Base-by-base conservation (phyloP, 208 protist species). In the Crithidia fasciculata region DNA sequence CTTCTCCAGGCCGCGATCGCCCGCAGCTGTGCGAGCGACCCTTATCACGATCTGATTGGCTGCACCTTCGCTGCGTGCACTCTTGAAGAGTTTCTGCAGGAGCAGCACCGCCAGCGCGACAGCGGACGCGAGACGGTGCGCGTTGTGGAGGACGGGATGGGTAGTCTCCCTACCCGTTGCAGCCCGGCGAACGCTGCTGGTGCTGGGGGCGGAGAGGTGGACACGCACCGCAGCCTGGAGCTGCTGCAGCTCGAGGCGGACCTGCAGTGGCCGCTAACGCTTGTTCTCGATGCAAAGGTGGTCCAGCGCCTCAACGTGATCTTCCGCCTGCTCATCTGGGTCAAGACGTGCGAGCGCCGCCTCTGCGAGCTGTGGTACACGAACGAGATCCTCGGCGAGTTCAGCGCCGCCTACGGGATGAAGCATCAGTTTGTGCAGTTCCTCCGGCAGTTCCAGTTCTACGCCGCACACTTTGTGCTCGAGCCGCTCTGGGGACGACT, bases 361-460 rank as follows among this genome's bases (percentile, higher is more conserved):
- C 68, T 96, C 49, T 86, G 78, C 45, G 80, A 80, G 43, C 58
- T 90, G 58, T 95, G 88, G 88, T 72, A 74, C 44, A 74, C 57
- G 5, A 90, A 88, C 59, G 80, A 83, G 40, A 72, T 80, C 36
- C 72, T 88, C 45, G 74, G 79, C 41, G 73, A 72, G 56, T 86
- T 85, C 77, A 88, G 72, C 62, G 71, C 76, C 39, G 88, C 89
- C 16, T 92, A 93, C 69, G 82, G 89, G 60, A 83, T 96, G 64
- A 92, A 91, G 74, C 92, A 96, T 59, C 88, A 96, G 66, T 73
- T 96, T 10, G 83, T 88, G 57, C 92, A 96, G 60, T 94, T 96
- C 70, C 72, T 96, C 16, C 85, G 88, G 6, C 92, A 96, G 73
- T 96, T 93, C 73, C 89, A 94, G 70, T 96, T 96, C 63, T 95